Evolutionary conservation across 169 alveolate species (phyloP).

Genomic region (Cryptosporidium andersoni): DNA sequence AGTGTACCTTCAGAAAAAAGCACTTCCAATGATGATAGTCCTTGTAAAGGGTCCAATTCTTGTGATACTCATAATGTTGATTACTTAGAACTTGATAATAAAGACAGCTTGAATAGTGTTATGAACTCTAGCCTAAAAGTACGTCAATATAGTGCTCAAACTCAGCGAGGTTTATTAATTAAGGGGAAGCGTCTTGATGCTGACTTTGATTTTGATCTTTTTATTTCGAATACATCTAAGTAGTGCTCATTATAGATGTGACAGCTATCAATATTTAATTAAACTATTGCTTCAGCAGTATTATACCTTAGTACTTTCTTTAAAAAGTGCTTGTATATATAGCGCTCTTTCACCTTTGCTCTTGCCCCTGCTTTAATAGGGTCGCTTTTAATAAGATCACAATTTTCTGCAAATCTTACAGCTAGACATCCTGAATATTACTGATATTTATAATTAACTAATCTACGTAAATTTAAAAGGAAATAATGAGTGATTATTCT

Average conservation of each 20-base stretch:
- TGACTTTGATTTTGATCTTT: slow-evolving; percentile 45
- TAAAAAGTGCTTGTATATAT: background rate
- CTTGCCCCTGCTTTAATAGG: background rate
- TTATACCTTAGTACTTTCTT: background rate
- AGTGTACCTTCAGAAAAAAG: too few relatives aligned
- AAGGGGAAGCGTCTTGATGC: slow-evolving; percentile 60
- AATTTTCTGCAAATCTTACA: background rate
- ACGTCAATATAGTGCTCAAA: slow-evolving; percentile 1
- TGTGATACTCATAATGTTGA: too few relatives aligned
- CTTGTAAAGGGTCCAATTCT: background rate
- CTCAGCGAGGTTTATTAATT: background rate
- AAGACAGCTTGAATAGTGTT: background rate
- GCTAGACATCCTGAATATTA: too few relatives aligned
- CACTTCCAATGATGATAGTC: background rate
- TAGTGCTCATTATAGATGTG: background rate
- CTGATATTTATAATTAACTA: slow-evolving; percentile 3
- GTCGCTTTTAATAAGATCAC: background rate
- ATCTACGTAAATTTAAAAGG: background rate
- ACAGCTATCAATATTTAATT: background rate
- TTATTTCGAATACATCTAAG: slow-evolving; percentile 17
- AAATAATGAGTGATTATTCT: slow-evolving; percentile 9
- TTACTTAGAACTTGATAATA: background rate
- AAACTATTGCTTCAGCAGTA: background rate
- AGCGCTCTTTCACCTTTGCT: slow-evolving; percentile 23
- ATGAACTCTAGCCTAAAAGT: background rate